Evolutionary conservation across 371 early-diverging fungal genomes (phyloP).

Genomic region (Umbelopsis sp.): DNA sequence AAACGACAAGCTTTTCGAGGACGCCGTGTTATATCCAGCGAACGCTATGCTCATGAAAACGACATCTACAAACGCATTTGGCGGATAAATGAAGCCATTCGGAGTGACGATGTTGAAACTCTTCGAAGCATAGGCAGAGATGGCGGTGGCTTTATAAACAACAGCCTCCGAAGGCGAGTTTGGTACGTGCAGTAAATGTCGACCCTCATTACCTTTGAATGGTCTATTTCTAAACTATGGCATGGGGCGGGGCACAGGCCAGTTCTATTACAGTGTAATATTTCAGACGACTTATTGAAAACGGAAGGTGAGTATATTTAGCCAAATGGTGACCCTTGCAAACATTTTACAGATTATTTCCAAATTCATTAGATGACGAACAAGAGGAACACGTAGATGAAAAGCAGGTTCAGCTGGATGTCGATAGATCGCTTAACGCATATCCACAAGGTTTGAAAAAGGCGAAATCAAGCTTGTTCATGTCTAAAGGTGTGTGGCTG

Average conservation of each 20-base stretch:
- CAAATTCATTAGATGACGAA: background rate
- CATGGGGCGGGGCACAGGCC: constrained; percentile 39
- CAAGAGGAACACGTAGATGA: constrained; percentile 49
- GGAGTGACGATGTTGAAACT: constrained; percentile 40
- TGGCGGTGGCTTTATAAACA: constrained; percentile 55
- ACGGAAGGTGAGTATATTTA: constrained; percentile 21
- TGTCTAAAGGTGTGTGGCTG: background rate
- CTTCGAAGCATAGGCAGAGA: constrained; percentile 54
- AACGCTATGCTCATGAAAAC: constrained; percentile 42
- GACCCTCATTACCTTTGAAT: background rate
- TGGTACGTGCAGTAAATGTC: constrained; percentile 42
- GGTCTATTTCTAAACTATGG: too few species aligned
- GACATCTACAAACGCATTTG: constrained; percentile 41
- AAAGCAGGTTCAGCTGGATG: constrained; percentile 54
- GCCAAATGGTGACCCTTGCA: too few species aligned
- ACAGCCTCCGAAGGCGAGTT: constrained; percentile 51
- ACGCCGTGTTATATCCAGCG: constrained; percentile 17
- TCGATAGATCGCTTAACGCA: constrained; percentile 51
- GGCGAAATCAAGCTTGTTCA: too few species aligned
- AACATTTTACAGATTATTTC: background rate
- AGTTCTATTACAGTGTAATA: constrained; percentile 40
- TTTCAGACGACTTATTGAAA: background rate
- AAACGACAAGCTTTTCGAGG: background rate
- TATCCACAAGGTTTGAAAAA: constrained; percentile 36
- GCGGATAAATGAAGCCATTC: constrained; percentile 59